Base-by-base conservation (phyloP, 495 filamentous ascomycete species). In the Sordaria brevicollis region DNA sequence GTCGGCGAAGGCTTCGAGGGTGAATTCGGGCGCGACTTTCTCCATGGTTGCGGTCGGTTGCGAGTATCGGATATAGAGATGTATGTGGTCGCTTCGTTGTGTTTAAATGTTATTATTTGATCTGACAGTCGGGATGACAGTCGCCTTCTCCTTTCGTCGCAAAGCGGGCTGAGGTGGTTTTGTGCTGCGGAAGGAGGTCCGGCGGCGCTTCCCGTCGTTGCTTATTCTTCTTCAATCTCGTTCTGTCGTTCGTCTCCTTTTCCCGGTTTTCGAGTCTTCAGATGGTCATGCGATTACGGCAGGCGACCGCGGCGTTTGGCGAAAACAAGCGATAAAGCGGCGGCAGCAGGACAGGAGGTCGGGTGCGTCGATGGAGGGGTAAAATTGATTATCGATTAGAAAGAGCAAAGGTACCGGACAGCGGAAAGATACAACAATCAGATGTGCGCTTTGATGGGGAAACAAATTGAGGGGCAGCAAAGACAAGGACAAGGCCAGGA, bases 1-100 rank as follows among this genome's bases (percentile, higher is more conserved):
- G 78, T 94, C 92, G 70, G 91, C 90, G 78, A 94, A 92, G 74
- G 93, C 89, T 79, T 94, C 91, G 77, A 94, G 85, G 71, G 90
- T 89, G 82, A 93, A 94, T 79, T 94, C 91, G 74, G 91, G 92
- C 76, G 91, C 88, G 76, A 84, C 85, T 66, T 80, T 78, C 67
- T 86, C 83, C 86, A 87, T 87, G 70, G 72, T 78, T 68, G 54
- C 49, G 25, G 37, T 5, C 49, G 25, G 37, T 5, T 36, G 7
- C 7, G 4, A 25, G 25, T 57, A 31, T 57, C 3, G 49, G n/a
- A n/a, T n/a, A 17, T 62, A 17, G 1, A 31, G 49, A 57, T 57
- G 49, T n/a, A n/a, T n/a, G n/a, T n/a, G n/a, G n/a, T n/a, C n/a
- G n/a, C n/a, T n/a, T n/a, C n/a, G n/a, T n/a, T n/a, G n/a, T n/a